phyloP scores from a whole-genome alignment of 176 grass and related monocot species.

The Zea luxurians region DNA sequence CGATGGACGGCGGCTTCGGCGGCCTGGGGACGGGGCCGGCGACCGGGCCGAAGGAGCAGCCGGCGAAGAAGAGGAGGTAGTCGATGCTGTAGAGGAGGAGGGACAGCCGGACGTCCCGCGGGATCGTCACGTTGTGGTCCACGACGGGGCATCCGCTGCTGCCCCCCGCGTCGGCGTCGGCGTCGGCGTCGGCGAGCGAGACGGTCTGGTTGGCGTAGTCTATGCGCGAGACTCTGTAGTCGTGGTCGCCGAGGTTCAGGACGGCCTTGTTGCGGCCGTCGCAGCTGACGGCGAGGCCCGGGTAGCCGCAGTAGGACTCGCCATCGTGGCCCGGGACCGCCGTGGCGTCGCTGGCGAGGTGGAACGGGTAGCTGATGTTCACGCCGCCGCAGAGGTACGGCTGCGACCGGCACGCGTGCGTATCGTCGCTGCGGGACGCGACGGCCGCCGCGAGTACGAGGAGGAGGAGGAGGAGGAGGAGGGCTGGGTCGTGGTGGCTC shows the following conservation, averaged over 20 bases:
- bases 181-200: slow-evolving; percentile 44
- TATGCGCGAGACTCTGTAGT: slow-evolving; percentile 38
- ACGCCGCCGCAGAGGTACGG: slow-evolving; percentile 44
- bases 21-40: neutral
- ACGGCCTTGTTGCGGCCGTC: slow-evolving; percentile 9
- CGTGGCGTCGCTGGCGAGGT: neutral
- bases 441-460: slow-evolving; percentile 17
- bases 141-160: slow-evolving; percentile 20
- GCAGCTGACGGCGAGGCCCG: slow-evolving; percentile 39
- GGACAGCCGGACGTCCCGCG: neutral
- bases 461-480: neutral
- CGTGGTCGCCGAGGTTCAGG: slow-evolving; percentile 8
- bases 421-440: neutral
- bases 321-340: neutral
- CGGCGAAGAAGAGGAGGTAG: slow-evolving; percentile 45
- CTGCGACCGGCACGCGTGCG: slow-evolving; percentile 25
- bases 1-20: slow-evolving; percentile 32
- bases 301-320: slow-evolving; percentile 45
- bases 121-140: slow-evolving; percentile 49
- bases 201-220: slow-evolving; percentile 34
- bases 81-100: slow-evolving; percentile 3
- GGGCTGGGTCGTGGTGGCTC: neutral
- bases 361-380: slow-evolving; percentile 52
- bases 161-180: slow-evolving; percentile 19
- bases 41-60: slow-evolving; percentile 11